Base-by-base conservation (phyloP, 2,329 filamentous ascomycete species). In the Aspergillus ochraceus region DNA sequence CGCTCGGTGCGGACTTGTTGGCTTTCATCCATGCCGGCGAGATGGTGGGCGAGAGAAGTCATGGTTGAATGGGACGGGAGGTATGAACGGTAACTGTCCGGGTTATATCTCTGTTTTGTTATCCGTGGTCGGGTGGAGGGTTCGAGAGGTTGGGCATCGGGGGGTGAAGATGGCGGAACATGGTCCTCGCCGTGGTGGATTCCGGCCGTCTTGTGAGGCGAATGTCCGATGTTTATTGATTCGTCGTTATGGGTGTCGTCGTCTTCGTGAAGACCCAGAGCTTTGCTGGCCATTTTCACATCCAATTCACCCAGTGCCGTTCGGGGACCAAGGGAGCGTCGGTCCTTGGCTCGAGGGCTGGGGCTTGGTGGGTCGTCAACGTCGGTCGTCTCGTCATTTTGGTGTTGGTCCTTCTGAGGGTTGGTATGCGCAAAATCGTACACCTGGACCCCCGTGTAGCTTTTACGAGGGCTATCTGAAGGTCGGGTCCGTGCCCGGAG, bases 331-430 rank as follows among this genome's bases (percentile, higher is more conserved):
- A 53, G 64, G 10, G 60, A 56, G 49, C 64, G 66, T 26, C 68
- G 66, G n/a, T 66, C 64, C 58, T 76, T 76, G 29, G 70, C 73
- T 6, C 70, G 73, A 26, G 71, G 72, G 54, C 72, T 75, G 32
- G 74, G 74, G 50, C 74, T 76, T 10, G 69, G 69, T 6, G 74
- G 74, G 42, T 67, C 65, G 6, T 74, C 73, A 1, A 70, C 59
- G 36, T 75, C 73, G 6, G 69, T 68, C 3, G 68, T 73, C 17
- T 66, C 67, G n/a, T 74, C 70, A 22, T 47, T 6, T 24, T 24
- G 45, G 32, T 63, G 59, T 17, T 62, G 59, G 6, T 62, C 49
- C 24, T 66, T 64, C 6, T 62, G 65, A 22, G 66, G 66, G 45
- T 67, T 66, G 29, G 58, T 58, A 1, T 58, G 63, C 19, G 62